Conservation (phyloP, 495 filamentous ascomycete species). For the Xylaria cubensis region DNA sequence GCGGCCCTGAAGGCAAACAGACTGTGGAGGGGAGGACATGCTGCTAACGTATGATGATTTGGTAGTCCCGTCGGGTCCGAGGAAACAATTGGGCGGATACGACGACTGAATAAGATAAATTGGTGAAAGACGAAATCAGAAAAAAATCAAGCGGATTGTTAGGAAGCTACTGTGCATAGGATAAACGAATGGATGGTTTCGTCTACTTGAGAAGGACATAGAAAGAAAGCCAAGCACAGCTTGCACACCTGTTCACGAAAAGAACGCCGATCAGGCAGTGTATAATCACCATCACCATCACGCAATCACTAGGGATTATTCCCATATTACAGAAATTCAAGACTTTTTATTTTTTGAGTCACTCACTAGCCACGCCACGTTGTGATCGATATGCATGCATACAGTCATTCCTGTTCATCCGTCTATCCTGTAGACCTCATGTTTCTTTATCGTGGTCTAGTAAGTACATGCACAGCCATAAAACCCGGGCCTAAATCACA, state of each 20-base stretch:
- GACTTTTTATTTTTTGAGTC: slow-evolving; percentile 15
- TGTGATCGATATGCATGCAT: neutral
- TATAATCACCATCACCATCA: slow-evolving; percentile 19
- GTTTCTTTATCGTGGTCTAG: neutral
- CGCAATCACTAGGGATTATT: slow-evolving; percentile 2
- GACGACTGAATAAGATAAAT: slow-evolving; percentile 60
- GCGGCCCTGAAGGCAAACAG: neutral
- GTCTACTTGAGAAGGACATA: neutral
- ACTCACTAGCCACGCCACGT: neutral
- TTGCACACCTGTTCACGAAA: neutral
- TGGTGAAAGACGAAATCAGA: neutral
- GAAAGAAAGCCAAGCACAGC: neutral
- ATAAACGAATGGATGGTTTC: neutral
- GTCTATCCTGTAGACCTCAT: slow-evolving; percentile 18
- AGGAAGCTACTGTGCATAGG: neutral
- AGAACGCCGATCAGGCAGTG: neutral
- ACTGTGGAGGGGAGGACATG: neutral
- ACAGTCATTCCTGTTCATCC: neutral
- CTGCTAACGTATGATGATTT: slow-evolving; percentile 40
- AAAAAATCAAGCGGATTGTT: neutral
- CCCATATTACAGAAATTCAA: slow-evolving; percentile 10
- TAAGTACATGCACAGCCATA: neutral
- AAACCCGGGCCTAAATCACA: neutral
- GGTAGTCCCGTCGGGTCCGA: slow-evolving; percentile 73
- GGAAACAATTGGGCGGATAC: slow-evolving; percentile 74